Evolutionary conservation across 169 alveolate species (phyloP).

Genomic region (Eimeria falciformis): DNA sequence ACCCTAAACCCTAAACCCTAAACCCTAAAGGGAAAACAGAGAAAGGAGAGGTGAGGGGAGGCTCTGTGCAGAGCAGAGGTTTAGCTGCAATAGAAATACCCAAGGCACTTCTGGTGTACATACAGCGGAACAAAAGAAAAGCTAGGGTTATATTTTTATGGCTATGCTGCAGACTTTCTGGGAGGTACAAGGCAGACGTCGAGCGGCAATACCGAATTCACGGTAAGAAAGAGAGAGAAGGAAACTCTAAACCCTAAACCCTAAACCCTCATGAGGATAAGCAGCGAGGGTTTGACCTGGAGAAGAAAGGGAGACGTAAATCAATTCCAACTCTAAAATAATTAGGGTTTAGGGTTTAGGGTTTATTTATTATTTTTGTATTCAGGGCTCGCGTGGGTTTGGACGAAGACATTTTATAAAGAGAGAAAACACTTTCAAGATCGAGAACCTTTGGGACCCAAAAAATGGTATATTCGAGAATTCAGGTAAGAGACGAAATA

Average conservation of each 20-base stretch:
- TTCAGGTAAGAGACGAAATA: constrained; percentile 72
- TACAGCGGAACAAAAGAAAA: no score
- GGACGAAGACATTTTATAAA: constrained; percentile 86
- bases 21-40: no score
- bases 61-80: no score
- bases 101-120: no score
- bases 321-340: not conserved
- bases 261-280: not conserved
- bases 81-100: no score
- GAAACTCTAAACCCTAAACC: not conserved
- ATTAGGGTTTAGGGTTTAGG: constrained; percentile 1
- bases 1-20: constrained; percentile 48
- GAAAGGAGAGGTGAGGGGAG: no score
- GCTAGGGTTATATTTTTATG: not conserved
- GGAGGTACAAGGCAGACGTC: constrained; percentile 90
- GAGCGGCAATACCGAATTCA: constrained; percentile 88
- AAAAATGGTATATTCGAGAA: constrained; percentile 88
- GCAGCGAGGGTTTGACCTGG: not conserved
- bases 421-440: constrained; percentile 88
- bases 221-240: constrained; percentile 77
- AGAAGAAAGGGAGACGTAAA: not conserved
- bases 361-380: not conserved
- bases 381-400: constrained; percentile 91
- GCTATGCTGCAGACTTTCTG: constrained; percentile 80
- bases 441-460: constrained; percentile 88